Conservation (phyloP, 1,139 yeast species). For the Candida sp. region DNA sequence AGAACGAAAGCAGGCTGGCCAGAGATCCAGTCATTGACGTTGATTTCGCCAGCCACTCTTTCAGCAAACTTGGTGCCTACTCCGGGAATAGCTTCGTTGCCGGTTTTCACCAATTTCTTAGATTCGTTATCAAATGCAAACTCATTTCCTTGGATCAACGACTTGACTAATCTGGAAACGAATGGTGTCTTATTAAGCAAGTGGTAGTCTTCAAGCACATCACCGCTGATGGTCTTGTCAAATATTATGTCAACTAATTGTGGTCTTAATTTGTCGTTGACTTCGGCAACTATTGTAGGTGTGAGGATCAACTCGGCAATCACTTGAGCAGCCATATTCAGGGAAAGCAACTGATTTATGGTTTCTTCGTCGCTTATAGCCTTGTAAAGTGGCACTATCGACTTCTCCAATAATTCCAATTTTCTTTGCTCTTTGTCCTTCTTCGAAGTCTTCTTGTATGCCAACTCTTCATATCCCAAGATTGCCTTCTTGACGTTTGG, state of each 20-base stretch:
- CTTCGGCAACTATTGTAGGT: slow-evolving; percentile 50
- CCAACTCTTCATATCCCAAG: slow-evolving; percentile 62
- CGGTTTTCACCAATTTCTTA: slow-evolving; percentile 53
- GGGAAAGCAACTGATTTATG: slow-evolving; percentile 51
- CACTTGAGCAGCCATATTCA: slow-evolving; percentile 85
- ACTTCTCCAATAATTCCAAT: slow-evolving; percentile 64
- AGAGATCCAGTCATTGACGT: slow-evolving; percentile 69
- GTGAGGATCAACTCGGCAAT: slow-evolving; percentile 73
- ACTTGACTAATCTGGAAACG: slow-evolving; percentile 76
- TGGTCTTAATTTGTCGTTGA: slow-evolving; percentile 48
- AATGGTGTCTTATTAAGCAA: slow-evolving; percentile 71
- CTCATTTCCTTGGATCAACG: slow-evolving; percentile 75
- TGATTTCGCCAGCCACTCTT: slow-evolving; percentile 53
- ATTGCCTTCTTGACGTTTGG: slow-evolving; percentile 70
- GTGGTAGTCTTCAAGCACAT: slow-evolving; percentile 70
- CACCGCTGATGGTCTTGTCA: slow-evolving; percentile 64
- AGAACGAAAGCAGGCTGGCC: slow-evolving; percentile 85
- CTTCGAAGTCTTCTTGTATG: slow-evolving; percentile 75
- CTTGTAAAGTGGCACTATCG: slow-evolving; percentile 69
- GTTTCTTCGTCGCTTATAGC: slow-evolving; percentile 41
- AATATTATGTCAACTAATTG: slow-evolving; percentile 59
- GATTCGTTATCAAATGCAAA: slow-evolving; percentile 69
- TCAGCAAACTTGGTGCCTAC: slow-evolving; percentile 70
- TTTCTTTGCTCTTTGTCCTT: slow-evolving; percentile 84
- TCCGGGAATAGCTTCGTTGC: slow-evolving; percentile 46